Evolutionary conservation across 2,329 filamentous ascomycete genomes (phyloP).

Genomic region (Penicillium corylophilum): DNA sequence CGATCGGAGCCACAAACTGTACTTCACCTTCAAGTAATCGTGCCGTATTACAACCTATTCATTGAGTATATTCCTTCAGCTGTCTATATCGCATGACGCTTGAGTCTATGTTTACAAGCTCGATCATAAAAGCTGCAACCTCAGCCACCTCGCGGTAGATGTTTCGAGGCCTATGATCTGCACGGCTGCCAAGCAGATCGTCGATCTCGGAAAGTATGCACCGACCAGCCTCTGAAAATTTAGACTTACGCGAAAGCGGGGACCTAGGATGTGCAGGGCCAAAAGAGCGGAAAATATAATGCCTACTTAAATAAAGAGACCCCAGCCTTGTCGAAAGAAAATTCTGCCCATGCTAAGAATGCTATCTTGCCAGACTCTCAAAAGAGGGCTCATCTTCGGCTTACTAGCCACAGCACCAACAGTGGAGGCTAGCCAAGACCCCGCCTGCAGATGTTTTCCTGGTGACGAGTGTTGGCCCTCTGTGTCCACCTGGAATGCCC

Average conservation of each 20-base stretch:
- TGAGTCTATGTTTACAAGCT: not conserved
- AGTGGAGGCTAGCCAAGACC: not conserved
- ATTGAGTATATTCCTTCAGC: too few species aligned
- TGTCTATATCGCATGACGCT: too few species aligned
- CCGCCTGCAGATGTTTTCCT: conserved; percentile 8
- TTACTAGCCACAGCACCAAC: not conserved
- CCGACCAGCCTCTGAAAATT: not conserved
- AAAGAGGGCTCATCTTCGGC: conserved; percentile 1
- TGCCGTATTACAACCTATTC: too few species aligned
- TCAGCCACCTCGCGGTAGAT: not conserved
- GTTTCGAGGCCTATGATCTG: not conserved
- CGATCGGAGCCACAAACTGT: not conserved
- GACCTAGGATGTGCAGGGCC: not conserved
- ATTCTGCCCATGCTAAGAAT: not conserved
- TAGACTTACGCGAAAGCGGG: not conserved
- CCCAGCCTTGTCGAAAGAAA: not conserved
- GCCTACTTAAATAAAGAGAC: not conserved
- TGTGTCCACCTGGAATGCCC: not conserved
- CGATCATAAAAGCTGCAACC: not conserved
- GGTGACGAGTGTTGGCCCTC: conserved; percentile 15
- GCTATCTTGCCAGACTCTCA: not conserved
- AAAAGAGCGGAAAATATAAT: not conserved
- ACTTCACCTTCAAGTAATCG: not conserved
- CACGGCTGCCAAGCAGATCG: not conserved
- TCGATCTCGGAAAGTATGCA: not conserved